Percentiles rank a stretch among this genome's conserved stretches.
phyloP scores from a whole-genome alignment of 2,329 filamentous ascomycete species.

The Coniochaeta hoffmannii region DNA sequence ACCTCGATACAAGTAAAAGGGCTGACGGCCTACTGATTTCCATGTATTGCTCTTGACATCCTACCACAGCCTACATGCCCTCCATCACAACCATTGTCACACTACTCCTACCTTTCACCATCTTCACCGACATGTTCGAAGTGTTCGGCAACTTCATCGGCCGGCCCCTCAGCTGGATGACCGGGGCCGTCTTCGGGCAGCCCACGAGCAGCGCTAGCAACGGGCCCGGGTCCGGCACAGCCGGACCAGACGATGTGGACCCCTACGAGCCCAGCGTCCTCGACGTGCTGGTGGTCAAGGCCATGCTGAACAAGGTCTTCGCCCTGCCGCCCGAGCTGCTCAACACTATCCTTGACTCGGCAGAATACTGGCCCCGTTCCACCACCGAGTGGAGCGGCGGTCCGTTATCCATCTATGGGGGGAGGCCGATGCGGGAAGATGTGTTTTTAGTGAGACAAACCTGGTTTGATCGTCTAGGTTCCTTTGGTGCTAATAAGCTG shows the following conservation, averaged over 20 bases:
- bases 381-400: slow-evolving; percentile 9
- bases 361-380: slow-evolving; percentile 56
- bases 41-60: not conserved
- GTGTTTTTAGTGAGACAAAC: slow-evolving; percentile 2
- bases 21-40: not conserved
- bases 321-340: slow-evolving; percentile 47
- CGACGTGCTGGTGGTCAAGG: slow-evolving; percentile 43
- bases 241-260: not conserved
- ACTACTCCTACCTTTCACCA: not conserved
- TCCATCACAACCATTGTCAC: no score
- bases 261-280: slow-evolving; percentile 28
- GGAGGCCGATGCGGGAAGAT: not conserved
- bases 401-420: not conserved
- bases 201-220: not conserved
- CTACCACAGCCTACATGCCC: not conserved
- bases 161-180: slow-evolving; percentile 1
- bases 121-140: not conserved
- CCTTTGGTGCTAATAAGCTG: not conserved
- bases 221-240: not conserved
- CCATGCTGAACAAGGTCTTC: slow-evolving; percentile 34
- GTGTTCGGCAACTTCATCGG: not conserved
- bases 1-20: not conserved
- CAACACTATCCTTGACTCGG: slow-evolving; percentile 48
- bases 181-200: not conserved
- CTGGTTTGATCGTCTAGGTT: no score